A percentile compares a stretch with the other conserved stretches of the same genome.
phyloP scores from a whole-genome alignment of 2,329 filamentous ascomycete genomes.

The Monosporascus sp. region DNA sequence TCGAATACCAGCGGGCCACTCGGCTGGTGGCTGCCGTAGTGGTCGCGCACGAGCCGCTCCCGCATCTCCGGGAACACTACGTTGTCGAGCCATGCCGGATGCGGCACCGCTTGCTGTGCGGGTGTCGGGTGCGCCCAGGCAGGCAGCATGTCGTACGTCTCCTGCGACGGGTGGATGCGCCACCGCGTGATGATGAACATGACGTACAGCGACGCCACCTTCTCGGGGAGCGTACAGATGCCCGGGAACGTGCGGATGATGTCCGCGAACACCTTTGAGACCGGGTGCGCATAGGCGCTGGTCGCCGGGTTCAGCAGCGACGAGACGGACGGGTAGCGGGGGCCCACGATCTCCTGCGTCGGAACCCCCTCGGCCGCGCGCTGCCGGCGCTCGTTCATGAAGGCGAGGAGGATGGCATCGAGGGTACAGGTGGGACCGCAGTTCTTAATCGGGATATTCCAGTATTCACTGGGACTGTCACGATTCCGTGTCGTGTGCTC shows the following conservation, averaged over 20 bases:
- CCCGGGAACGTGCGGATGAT: conserved; percentile 80
- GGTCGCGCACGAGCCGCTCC: conserved; percentile 35
- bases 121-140: conserved; percentile 64
- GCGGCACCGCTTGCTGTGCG: conserved; percentile 60
- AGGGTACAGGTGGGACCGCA: conserved; percentile 67
- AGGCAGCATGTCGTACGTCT: conserved; percentile 75
- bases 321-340: conserved; percentile 73
- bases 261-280: conserved; percentile 81
- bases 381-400: conserved; percentile 63
- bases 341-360: conserved; percentile 63
- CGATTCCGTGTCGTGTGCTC: conserved; percentile 1
- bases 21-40: conserved; percentile 6
- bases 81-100: conserved; percentile 80
- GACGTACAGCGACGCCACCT: conserved; percentile 73
- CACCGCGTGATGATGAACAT: conserved; percentile 88
- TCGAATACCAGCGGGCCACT: conserved; percentile 56
- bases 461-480: conserved; percentile 10
- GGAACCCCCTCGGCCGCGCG: conserved; percentile 62
- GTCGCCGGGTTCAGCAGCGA: conserved; percentile 69
- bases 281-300: conserved; percentile 61
- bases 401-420: conserved; percentile 75
- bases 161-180: conserved; percentile 72
- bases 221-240: conserved; percentile 72
- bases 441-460: conserved; percentile 48
- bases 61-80: conserved; percentile 76